Base-by-base conservation (phyloP, 768 basidiomycete genomes). In the Sporobolomyces roseus region DNA sequence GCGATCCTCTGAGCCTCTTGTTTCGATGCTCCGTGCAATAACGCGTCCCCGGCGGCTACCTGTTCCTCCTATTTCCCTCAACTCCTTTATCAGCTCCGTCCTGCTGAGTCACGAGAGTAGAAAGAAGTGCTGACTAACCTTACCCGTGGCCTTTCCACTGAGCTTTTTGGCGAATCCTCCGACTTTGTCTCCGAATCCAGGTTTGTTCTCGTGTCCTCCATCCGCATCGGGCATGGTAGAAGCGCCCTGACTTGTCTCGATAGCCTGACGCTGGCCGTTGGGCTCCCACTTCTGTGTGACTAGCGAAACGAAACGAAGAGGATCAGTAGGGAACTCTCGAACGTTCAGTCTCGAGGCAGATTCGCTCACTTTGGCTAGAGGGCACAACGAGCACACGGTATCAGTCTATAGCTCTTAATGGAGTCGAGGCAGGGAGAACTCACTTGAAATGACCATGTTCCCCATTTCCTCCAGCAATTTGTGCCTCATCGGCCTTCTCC, bases 1-100 rank as follows among this genome's bases (percentile, higher is more conserved):
- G 93, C 93, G 62, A 93, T 90, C 35, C 93, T 91, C 12, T 90
- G 83, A 19, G 81, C 77, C 30, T 66, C 25, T 74, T 88, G 88
- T 75, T 86, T 91, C 21, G 36, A 30, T 3, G 69, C 58, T 29
- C 65, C 50, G 35, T 53, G 32, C 38, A 32, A 33, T 17, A 66
- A 25, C 1, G 69, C 48, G 21, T 51, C 61, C 21, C 50, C 50
- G 23, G 41, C 49, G 7, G 61, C 50, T 19, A 63, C 50, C 21
- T 52, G 36, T 27, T 63, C 36, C 41, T 54, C 50, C 61, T 84
- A 88, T 78, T 90, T 88, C 27, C 21, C 13, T 23, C 9, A 35
- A 27, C 8, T 36, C 32, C 38, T 33, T 8, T 35, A 19, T 45
- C 38, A 32, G 21, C 25, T 35, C 5, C 32, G 53, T 9, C 23